Percentiles rank a stretch among this genome's conserved stretches.
phyloP scores from a whole-genome alignment of 2,329 filamentous ascomycete species.

The Eurotiales sp. region DNA sequence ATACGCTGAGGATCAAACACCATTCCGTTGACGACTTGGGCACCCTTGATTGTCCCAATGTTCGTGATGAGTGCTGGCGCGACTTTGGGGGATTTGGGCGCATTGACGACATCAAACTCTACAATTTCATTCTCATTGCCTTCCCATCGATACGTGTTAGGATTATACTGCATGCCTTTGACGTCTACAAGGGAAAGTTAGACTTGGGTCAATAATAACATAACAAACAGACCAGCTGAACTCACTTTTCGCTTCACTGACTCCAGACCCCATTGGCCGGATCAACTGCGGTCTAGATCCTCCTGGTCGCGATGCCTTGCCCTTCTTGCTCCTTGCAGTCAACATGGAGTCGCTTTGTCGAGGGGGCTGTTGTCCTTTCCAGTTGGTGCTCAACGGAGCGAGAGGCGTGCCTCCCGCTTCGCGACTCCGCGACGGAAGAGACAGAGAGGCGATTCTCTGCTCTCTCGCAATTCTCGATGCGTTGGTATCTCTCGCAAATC shows the following conservation, averaged over 20 bases:
- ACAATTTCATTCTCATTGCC: conserved; percentile 85
- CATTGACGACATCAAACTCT: conserved; percentile 65
- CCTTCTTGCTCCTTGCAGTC: conserved; percentile 45
- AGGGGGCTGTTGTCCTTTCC: conserved; percentile 54
- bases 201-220: no score
- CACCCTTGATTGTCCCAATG: conserved; percentile 75
- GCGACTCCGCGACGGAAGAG: conserved; percentile 32
- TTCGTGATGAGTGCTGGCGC: conserved; percentile 78
- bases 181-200: conserved; percentile 56
- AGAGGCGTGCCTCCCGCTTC: conserved; percentile 47
- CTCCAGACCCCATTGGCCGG: conserved; percentile 69
- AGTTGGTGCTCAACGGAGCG: conserved; percentile 54
- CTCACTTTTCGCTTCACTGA: conserved; percentile 77
- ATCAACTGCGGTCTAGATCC: conserved; percentile 76
- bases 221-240: no score
- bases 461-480: conserved; percentile 63
- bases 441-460: conserved; percentile 51
- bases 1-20: conserved; percentile 95
- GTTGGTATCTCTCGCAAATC: conserved; percentile 64
- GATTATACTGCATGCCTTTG: conserved; percentile 96
- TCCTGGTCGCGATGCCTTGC: conserved; percentile 30
- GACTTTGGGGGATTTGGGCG: conserved; percentile 41
- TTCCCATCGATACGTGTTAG: conserved; percentile 83
- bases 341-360: conserved; percentile 50
- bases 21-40: conserved; percentile 96